phyloP scores from a whole-genome alignment of 768 basidiomycete genomes.

The Leccinum arenicola region DNA sequence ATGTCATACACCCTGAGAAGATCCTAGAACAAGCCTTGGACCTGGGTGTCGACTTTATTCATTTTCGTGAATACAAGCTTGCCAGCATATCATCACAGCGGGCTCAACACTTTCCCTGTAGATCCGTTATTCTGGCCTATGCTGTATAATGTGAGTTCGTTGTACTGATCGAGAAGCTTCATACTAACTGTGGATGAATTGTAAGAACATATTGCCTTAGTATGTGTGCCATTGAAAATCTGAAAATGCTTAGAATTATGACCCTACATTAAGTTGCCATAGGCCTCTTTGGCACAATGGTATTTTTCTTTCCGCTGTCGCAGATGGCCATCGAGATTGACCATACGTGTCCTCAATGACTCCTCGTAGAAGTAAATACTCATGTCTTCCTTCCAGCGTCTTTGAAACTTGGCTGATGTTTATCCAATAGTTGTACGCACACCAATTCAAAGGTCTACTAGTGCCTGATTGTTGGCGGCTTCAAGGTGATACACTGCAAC shows the following conservation, averaged over 20 bases:
- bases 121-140: not conserved
- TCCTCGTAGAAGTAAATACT: too few relatives aligned
- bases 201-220: not conserved
- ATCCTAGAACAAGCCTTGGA: not conserved
- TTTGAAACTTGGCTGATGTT: not conserved
- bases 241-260: not conserved
- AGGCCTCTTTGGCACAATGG: not conserved
- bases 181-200: not conserved
- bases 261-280: not conserved
- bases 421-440: not conserved
- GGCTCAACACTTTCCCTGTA: not conserved
- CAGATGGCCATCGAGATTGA: too few relatives aligned
- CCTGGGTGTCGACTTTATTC: constrained; percentile 1
- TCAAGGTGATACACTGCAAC: not conserved
- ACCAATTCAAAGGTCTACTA: not conserved
- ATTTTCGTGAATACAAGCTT: not conserved
- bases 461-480: not conserved
- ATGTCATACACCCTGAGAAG: too few relatives aligned
- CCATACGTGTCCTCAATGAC: too few relatives aligned
- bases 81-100: not conserved
- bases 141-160: not conserved
- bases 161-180: not conserved
- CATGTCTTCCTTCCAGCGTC: too few relatives aligned
- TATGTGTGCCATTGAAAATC: not conserved
- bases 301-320: not conserved